Base-by-base conservation (phyloP, 2,329 filamentous ascomycete species). In the Taxawa tesnikishii region DNA sequence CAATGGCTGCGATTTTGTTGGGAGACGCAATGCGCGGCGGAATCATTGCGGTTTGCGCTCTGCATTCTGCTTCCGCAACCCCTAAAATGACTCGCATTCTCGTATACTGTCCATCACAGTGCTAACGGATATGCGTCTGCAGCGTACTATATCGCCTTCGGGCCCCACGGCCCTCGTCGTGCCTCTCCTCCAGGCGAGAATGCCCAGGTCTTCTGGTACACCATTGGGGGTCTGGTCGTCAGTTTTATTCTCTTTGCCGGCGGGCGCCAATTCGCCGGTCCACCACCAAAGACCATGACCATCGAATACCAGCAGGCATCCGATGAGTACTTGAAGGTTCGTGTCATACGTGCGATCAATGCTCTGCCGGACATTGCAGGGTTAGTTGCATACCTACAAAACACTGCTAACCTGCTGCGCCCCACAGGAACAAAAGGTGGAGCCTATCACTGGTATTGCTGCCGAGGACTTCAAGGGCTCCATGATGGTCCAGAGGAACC, bases 61-160 rank as follows among this genome's bases (percentile, higher is more conserved):
- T n/a, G n/a, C n/a, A n/a, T n/a, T n/a, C n/a, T n/a, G n/a, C n/a
- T n/a, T n/a, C n/a, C n/a, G n/a, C n/a, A n/a, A n/a, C n/a, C n/a
- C n/a, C n/a, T n/a, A n/a, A n/a, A n/a, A n/a, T n/a, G n/a, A n/a
- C n/a, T n/a, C n/a, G n/a, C n/a, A 8, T 24, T 24, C 21, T 8
- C 21, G 21, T n/a, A 8, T 8, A 24, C n/a, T 8, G 8, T n/a
- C 21, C n/a, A 24, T 24, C 14, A 11, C 14, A 18, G 14, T 15
- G 28, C 34, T 36, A 26, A 36, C 34, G 21, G 26, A 23, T 32
- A 18, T 15, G 19, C 23, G 15, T 21, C 23, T 23, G 37, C 58
- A 98, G 90, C 90, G 44, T 98, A 96, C 76, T 98, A 83, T 79
- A 94, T 98, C 55, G 87, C 90, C 46, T 98, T 98, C 58, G 90